A percentile compares a stretch with the other conserved stretches of the same genome.
Evolutionary conservation across 768 basidiomycete species (phyloP).

Genomic region (Termitomyces titanicus): DNA sequence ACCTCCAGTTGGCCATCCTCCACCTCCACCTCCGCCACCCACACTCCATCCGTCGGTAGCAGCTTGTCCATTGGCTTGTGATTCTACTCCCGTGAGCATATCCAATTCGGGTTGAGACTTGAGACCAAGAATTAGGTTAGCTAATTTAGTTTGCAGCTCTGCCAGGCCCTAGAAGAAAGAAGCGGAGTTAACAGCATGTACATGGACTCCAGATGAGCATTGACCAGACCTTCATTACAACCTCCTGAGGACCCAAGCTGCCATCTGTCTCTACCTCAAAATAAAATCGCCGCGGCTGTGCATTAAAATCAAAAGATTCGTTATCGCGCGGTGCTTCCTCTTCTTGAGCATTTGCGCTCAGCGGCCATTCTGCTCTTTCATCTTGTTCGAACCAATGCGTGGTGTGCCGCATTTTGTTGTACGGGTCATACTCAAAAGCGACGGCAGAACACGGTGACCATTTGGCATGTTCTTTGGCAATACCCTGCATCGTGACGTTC

Average conservation of each 20-base stretch:
- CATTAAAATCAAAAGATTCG: constrained; percentile 82
- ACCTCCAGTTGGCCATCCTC: constrained; percentile 5
- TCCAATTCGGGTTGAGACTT: constrained; percentile 63
- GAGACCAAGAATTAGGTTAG: constrained; percentile 72
- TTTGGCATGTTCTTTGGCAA: constrained; percentile 98
- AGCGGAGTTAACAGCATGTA: neutral
- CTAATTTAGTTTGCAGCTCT: constrained; percentile 78
- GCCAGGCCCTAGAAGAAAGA: constrained; percentile 54
- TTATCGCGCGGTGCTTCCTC: constrained; percentile 81
- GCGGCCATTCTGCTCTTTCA: constrained; percentile 84
- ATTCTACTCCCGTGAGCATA: constrained; percentile 39
- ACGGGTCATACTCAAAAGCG: constrained; percentile 95
- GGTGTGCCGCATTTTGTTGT: constrained; percentile 96
- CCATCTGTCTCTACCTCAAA: constrained; percentile 95
- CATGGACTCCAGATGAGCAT: neutral
- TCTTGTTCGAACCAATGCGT: constrained; percentile 91
- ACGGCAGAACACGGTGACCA: constrained; percentile 98
- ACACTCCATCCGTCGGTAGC: constrained; percentile 15
- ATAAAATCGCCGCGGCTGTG: constrained; percentile 89
- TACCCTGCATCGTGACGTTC: constrained; percentile 54
- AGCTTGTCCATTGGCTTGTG: constrained; percentile 26
- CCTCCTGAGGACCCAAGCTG: constrained; percentile 83
- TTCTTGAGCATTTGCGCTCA: constrained; percentile 80
- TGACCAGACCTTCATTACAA: constrained; percentile 69
- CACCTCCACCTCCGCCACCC: constrained; percentile 19